Evolutionary conservation across 768 basidiomycete genomes (phyloP), one percentile per base, ranked within the genome.

Genomic region (Agaricus subrufescens): DNA sequence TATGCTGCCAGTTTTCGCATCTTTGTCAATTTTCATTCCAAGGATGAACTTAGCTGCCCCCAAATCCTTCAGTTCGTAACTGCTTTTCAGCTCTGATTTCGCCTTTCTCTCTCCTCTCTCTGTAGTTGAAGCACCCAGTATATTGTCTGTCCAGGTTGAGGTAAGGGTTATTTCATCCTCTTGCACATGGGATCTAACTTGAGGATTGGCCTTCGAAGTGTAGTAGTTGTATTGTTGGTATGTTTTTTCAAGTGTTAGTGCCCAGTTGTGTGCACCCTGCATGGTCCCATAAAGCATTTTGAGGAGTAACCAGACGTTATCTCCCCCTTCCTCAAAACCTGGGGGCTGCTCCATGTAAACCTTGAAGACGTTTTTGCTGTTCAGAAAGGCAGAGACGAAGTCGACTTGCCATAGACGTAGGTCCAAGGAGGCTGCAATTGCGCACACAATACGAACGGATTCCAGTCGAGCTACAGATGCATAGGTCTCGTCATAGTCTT

Each of bases 381-480:
- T 19, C 19, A 19, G 19, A 19, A 61, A 65, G 12, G 62, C 64
- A 0, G 60, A 60, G 9, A 50, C 52, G 8, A 61, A 58, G 39
- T 65, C 64, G 57, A 65, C 57, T 23, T 61, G 56, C 40, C 62
- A 60, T n/a, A 60, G 46, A 44, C 58, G 53, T 39, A 58, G 52
- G 19, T 19, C 19, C 19, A 19, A 19, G 19, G 19, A 19, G 10
- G 60, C 58, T 4, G 63, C 60, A 12, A 65, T 50, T 0, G 61
- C 58, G 26, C 61, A 31, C 14, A 65, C 59, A 14, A 61, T 58
- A 1, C 60, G 55, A 27, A 65, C 58, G n/a, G 60, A 61, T 44
- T 57, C 58, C 3, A 59, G 54, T 26, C 57, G 59, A n/a, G 60
- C 56, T 4, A 62, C 61, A 19, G 59, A 60, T 1, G 63, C 61